These are phyloP conservation scores for Breynia disticha DNA, from an alignment of 441 rosid genomes.

Conservation along the genomic window DNA sequence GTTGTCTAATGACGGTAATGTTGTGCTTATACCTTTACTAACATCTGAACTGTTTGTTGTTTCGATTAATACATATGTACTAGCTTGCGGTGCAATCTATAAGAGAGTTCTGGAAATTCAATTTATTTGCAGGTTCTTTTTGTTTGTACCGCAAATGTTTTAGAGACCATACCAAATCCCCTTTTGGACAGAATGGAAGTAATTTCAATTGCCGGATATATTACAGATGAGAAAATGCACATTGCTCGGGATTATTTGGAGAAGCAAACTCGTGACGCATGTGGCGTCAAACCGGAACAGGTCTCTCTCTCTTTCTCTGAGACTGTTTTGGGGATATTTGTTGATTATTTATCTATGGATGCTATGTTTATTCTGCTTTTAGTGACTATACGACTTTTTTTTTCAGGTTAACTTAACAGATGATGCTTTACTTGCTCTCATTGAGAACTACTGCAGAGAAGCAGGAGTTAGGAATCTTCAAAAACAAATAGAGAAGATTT, in stretches of 20 bases:
- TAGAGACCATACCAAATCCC: constrained; percentile 72
- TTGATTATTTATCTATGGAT: too few relatives aligned
- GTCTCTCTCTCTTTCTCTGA: constrained; percentile 23
- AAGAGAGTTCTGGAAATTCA: constrained; percentile 4
- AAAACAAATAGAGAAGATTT: constrained; percentile 96
- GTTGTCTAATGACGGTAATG: too few relatives aligned
- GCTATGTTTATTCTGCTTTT: too few relatives aligned
- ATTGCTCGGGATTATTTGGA: constrained; percentile 87
- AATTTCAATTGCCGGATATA: constrained; percentile 79
- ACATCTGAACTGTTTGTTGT: too few relatives aligned
- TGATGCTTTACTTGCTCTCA: constrained; percentile 83
- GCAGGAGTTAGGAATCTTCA: constrained; percentile 99
- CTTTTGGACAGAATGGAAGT: constrained; percentile 98
- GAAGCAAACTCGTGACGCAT: constrained; percentile 72
- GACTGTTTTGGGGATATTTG: too few relatives aligned
- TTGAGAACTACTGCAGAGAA: constrained; percentile 96
- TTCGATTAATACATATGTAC: background rate
- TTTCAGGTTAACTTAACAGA: constrained; percentile 88
- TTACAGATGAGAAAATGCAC: constrained; percentile 95
- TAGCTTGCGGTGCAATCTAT: background rate
- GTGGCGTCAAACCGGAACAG: constrained; percentile 95
- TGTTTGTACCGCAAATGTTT: constrained; percentile 93
- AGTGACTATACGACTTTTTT: too few relatives aligned
- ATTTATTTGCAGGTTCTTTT: constrained; percentile 66
- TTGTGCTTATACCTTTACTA: too few relatives aligned